These are phyloP conservation scores for Neurospora terricola DNA, from an alignment of 495 filamentous ascomycete species.

Conservation along the genomic window DNA sequence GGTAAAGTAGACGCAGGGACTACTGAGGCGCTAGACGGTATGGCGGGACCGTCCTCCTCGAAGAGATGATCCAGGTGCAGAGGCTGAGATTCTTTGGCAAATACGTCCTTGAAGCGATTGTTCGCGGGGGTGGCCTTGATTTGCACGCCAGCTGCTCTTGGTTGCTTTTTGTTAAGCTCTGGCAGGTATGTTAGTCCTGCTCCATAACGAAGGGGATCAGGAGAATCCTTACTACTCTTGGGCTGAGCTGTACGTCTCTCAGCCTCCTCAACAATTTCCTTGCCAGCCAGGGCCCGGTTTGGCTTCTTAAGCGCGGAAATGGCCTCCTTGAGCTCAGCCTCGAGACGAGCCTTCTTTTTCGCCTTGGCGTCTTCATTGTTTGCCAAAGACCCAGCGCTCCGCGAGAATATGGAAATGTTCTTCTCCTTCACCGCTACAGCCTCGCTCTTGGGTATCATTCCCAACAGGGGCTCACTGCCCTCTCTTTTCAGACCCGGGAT, in stretches of 20 bases:
- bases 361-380: conserved; percentile 47
- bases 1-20: conserved; percentile 29
- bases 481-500: conserved; percentile 55
- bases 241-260: conserved; percentile 45
- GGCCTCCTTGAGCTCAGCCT: conserved; percentile 73
- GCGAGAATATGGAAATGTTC: conserved; percentile 11
- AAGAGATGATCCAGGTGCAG: not conserved
- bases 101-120: conserved; percentile 39
- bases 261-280: conserved; percentile 59
- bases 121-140: conserved; percentile 70
- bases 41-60: conserved; percentile 7
- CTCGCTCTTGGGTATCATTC: conserved; percentile 36
- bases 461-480: conserved; percentile 48
- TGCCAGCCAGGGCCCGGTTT: conserved; percentile 68
- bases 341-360: conserved; percentile 63
- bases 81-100: conserved; percentile 14
- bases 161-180: conserved; percentile 56
- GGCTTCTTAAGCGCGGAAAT: conserved; percentile 79
- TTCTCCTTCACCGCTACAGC: conserved; percentile 30
- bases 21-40: conserved; percentile 21
- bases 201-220: not conserved
- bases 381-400: conserved; percentile 11
- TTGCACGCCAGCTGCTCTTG: conserved; percentile 51
- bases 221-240: conserved; percentile 24
- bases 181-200: conserved; percentile 16